phyloP scores from a whole-genome alignment of 2,329 filamentous ascomycete genomes.

The Colletotrichum sp. region DNA sequence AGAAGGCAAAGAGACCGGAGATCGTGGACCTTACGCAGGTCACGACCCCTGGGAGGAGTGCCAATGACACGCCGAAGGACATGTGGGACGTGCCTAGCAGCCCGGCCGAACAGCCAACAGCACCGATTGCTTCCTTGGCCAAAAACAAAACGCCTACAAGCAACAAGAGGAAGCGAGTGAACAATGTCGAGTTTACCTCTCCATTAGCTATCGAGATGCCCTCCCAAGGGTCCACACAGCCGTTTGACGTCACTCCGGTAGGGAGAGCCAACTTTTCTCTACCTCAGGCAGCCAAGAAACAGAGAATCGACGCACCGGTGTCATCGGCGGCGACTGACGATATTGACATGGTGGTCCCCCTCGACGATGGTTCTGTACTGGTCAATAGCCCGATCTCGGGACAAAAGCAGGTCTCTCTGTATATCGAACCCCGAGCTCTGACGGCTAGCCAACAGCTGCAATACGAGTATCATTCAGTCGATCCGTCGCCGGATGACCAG shows the following conservation, averaged over 20 bases:
- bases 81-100: slow-evolving; percentile 53
- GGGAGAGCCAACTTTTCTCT: not conserved
- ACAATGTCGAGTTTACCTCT: not conserved
- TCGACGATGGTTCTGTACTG: slow-evolving; percentile 2
- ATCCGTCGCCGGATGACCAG: slow-evolving; percentile 23
- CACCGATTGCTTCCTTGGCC: not conserved
- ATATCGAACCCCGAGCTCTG: slow-evolving; percentile 36
- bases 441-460: slow-evolving; percentile 42
- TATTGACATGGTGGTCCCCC: slow-evolving; percentile 25
- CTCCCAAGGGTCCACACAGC: slow-evolving; percentile 5
- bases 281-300: not conserved
- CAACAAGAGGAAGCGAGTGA: slow-evolving; percentile 11
- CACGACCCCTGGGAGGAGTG: slow-evolving; percentile 33
- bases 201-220: not conserved
- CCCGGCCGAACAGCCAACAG: slow-evolving; percentile 28
- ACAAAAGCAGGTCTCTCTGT: slow-evolving; percentile 28
- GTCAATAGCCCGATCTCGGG: slow-evolving; percentile 6
- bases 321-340: slow-evolving; percentile 18
- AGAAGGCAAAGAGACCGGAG: not conserved
- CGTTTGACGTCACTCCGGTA: slow-evolving; percentile 10
- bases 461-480: slow-evolving; percentile 40
- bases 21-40: slow-evolving; percentile 34
- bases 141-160: not conserved
- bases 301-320: not conserved
- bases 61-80: slow-evolving; percentile 29